Base-by-base conservation (phyloP, 441 rosid species). In the Dalechampia spathulata region DNA sequence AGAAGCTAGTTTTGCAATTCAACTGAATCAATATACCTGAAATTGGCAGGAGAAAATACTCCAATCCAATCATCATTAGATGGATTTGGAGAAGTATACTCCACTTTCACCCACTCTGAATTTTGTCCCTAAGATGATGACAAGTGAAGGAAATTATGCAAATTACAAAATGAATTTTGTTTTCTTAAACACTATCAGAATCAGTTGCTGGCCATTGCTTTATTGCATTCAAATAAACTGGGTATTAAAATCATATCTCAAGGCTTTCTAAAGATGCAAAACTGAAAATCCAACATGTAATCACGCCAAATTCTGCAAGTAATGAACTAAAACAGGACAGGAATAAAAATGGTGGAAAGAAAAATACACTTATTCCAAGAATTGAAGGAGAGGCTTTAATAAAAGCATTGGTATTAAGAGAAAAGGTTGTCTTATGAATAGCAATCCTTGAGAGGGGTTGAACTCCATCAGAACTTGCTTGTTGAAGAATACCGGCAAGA, bases 31-130 rank as follows among this genome's bases (percentile, higher is more conserved):
- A 38, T 34, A 30, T 63, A 86, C 97, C 82, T 86, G 78, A 90
- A 81, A 69, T 86, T 76, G 39, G 86, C 84, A 23, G 97, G 95
- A 60, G 97, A 90, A 72, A 90, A 86, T 47, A 90, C 93, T 61
- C 86, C 97, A 67, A 90, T 81, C 93, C 97, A 90, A 58, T 90
- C 91, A 72, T 75, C 87, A 66, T 53, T 54, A 15, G 89, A 79
- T 41, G 95, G 93, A 55, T 64, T 69, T 12, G 77, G 76, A 63
- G 72, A 74, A 54, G 62, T 51, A 56, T 66, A 85, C 41, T 77
- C 75, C 53, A 90, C 72, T 16, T 70, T 71, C 40, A 86, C 75
- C 77, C 78, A 72, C 49, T 81, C 93, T 3, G 79, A 57, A 54
- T 75, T 83, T 73, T 73, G 78, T 57, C 89, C 94, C 97, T 85